Evolutionary conservation across 306 rosid genomes (phyloP), one percentile per base, ranked within the genome.

Genomic region (Prunus mume): DNA sequence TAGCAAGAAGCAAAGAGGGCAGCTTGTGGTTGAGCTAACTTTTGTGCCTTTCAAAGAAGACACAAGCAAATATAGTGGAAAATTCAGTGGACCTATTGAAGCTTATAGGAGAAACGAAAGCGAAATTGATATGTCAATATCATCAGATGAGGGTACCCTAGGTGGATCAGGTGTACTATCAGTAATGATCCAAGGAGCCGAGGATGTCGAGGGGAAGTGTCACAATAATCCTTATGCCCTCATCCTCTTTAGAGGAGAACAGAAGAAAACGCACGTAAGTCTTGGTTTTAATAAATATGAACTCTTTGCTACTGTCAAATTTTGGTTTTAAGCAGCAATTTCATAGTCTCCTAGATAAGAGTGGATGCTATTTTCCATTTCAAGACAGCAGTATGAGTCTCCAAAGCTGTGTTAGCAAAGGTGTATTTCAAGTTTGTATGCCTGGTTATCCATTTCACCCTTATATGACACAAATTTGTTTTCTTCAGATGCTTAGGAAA

Each of bases 11-110:
- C 60, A 77, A 54, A 87, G 96, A 69, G 99, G 99, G 47, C 73
- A 88, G 67, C 75, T 95, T 43, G 89, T 84, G 76, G 85, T 92
- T 80, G 99, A 92, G 78, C 52, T 90, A 58, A 87, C 77, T 68
- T 92, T 90, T 86, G 91, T 83, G 62, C 99, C 99, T 27, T 92
- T 95, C 82, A 92, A 51, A 85, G 97, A 88, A 80, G 94, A 92
- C 79, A 87, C 87, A 74, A 9, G 3, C 71, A 90, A 86, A 77
- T 85, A 64, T 56, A 78, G 78, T 68, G 86, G 79, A 60, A 47
- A 47, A 12, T 47, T 47, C 51, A 18, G 17, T 17, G 68, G 68
- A 63, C 68, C 43, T 3, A 28, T 63, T 15, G 13, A 17, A 63
- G 47, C 24, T 41, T 74, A 43, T 84, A 64, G 18, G 50, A 80